Evolutionary conservation across 140 eudicot species (phyloP), one percentile per base, ranked within the genome.

Genomic region (Anethum foeniculum): DNA sequence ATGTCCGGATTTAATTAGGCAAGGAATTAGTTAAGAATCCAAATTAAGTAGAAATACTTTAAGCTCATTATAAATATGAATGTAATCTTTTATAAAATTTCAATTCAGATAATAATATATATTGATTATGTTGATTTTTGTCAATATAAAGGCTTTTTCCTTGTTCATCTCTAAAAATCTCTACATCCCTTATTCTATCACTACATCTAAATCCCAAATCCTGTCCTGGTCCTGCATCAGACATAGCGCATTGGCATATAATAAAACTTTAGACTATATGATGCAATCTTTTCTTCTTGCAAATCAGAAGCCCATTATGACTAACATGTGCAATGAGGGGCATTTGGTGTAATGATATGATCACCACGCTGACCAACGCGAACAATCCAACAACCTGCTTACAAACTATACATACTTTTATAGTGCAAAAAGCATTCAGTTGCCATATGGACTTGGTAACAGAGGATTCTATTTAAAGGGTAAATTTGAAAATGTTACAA

Each of bases 361-460:
- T 23, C 30, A 75, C 8, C 58, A 75, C 6, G 34, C 8, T 75
- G 13, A 75, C 23, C 13, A 49, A 23, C 39, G 21, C 46, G 41
- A 39, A 46, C 19, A 15, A 9, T 75, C 32, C 25, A 4, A 76
- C 67, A 52, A 28, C 47, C 23, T 49, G 80, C 65, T 28, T 28
- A 62, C 11, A 62, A 0, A 25, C 25, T 56, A 10, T 3, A 62
- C 39, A 21, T 3, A 34, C 18, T 14, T 46, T 46, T 52, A 5
- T 25, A 73, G 12, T 18, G 41, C 39, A 27, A 62, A 46, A 76
- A 52, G 7, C 64, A 73, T 41, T 23, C 34, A 39, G 21, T 73
- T n/a, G 52, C 54, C 54, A 38, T 54, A 73, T 73, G 77, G 34
- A 73, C 77, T 38, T 23, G 77, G 18, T 73, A 16, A 73, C 25